Evolutionary conservation across 2,329 filamentous ascomycete species (phyloP).

Genomic region (Elsinoe batatas): DNA sequence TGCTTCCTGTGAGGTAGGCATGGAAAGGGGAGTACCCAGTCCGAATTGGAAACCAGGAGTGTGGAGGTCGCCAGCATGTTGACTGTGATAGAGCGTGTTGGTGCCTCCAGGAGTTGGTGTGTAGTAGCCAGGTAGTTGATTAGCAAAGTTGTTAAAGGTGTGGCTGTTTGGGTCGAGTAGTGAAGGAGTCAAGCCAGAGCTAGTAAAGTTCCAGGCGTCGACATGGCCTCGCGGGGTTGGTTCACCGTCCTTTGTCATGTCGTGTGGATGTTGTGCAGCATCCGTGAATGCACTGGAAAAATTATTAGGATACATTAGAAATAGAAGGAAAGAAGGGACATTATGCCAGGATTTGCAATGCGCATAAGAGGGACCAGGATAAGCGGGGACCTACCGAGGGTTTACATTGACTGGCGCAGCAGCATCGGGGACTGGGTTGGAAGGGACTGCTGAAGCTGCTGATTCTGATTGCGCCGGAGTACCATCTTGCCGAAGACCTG

Average conservation of each 20-base stretch:
- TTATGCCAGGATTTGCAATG: background rate
- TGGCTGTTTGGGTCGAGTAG: slow-evolving; percentile 78
- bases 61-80: slow-evolving; percentile 70
- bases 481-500: slow-evolving; percentile 49
- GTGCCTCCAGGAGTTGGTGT: slow-evolving; percentile 76
- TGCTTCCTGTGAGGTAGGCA: slow-evolving; percentile 60
- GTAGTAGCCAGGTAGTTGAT: slow-evolving; percentile 74
- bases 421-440: slow-evolving; percentile 2
- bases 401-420: slow-evolving; percentile 1
- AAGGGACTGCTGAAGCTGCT: background rate
- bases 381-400: slow-evolving; percentile 9
- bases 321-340: background rate
- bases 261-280: slow-evolving; percentile 20
- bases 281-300: slow-evolving; percentile 10
- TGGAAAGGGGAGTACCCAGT: slow-evolving; percentile 70
- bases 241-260: slow-evolving; percentile 63
- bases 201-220: slow-evolving; percentile 59
- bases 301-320: slow-evolving; percentile 2
- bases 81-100: slow-evolving; percentile 70
- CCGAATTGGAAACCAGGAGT: slow-evolving; percentile 66
- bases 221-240: slow-evolving; percentile 70
- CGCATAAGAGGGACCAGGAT: background rate
- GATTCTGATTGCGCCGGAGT: slow-evolving; percentile 14
- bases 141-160: slow-evolving; percentile 67
- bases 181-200: slow-evolving; percentile 63